Conservation (phyloP, 2,329 filamentous ascomycete species). For the Cucurbitaria berberidis region DNA sequence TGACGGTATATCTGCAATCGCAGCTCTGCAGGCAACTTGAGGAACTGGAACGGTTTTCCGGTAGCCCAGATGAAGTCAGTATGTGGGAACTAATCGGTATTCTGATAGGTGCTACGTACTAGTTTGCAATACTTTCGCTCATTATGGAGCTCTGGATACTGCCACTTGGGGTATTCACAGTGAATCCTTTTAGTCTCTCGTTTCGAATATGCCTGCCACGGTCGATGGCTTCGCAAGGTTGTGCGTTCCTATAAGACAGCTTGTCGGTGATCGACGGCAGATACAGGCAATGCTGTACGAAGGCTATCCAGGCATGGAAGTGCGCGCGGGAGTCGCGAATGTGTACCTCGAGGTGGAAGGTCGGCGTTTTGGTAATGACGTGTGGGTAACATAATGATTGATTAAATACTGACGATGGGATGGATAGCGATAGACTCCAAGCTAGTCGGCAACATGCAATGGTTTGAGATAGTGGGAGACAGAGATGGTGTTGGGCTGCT, state of each 20-base stretch:
- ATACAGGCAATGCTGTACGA: neutral
- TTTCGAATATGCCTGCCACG: slow-evolving; percentile 4
- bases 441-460: neutral
- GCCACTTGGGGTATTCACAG: neutral
- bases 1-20: slow-evolving; percentile 10
- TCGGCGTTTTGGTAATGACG: neutral
- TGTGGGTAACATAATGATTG: neutral
- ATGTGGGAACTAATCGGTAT: too few relatives aligned
- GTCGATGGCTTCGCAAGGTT: neutral
- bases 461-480: neutral
- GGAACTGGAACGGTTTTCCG: slow-evolving; percentile 4
- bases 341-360: neutral
- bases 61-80: neutral
- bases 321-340: neutral
- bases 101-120: neutral
- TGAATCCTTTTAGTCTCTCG: neutral
- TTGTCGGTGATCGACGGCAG: neutral
- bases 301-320: neutral
- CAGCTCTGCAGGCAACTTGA: slow-evolving; percentile 7
- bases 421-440: neutral
- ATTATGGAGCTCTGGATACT: slow-evolving; percentile 1
- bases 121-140: slow-evolving; percentile 3
- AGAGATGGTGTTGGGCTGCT: neutral
- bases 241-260: neutral
- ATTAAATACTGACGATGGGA: neutral